Base-by-base conservation (phyloP, 169 alveolate genomes). In the Babesia divergens region DNA sequence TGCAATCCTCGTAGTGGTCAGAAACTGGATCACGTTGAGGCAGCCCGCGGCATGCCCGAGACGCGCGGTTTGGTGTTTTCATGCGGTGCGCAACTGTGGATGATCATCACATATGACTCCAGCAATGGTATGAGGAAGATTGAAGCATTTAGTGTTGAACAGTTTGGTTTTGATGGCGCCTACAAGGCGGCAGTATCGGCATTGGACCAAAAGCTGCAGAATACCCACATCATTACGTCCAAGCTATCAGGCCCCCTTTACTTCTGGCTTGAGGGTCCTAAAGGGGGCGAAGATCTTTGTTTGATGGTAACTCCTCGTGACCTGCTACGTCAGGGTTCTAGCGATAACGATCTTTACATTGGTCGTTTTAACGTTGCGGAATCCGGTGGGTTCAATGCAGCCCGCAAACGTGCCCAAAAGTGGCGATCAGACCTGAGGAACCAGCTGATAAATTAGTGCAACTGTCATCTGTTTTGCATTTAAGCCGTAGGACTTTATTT, bases 231-330 rank as follows among this genome's bases (percentile, higher is more conserved):
- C 34, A 53, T 54, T 52, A 64, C 66, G 29, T 76, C 85, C 22
- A 76, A 76, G 55, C 81, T 76, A 18, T 76, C 82, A 3, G 85
- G 85, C n/a, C 76, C 80, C 32, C 51, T 76, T 32, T 65, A 64
- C 50, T 76, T 60, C 65, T 76, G 85, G 85, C 51, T 76, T 14
- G 85, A 76, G 47, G 29, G 51, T 2, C 37, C 20, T 16, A 55
- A 40, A 18, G 20, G 40, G 20, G 20, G n/a, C 6, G 43, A 18
- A 28, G 55, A 34, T 26, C 65, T 76, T 35, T 70, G 82, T 35
- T 37, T 70, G 49, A 55, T 65, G 59, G 70, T 76, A 13, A 65
- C 66, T 29, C 52, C 81, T 9, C 66, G 68, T 24, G 67, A 47
- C 59, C 70, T 68, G 38, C 4, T 58, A 32, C 65, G 72, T n/a